A percentile compares a stretch with the other conserved stretches of the same genome.
Conservation (phyloP, 768 basidiomycete species). For the Cystofilobasidium capitatum region DNA sequence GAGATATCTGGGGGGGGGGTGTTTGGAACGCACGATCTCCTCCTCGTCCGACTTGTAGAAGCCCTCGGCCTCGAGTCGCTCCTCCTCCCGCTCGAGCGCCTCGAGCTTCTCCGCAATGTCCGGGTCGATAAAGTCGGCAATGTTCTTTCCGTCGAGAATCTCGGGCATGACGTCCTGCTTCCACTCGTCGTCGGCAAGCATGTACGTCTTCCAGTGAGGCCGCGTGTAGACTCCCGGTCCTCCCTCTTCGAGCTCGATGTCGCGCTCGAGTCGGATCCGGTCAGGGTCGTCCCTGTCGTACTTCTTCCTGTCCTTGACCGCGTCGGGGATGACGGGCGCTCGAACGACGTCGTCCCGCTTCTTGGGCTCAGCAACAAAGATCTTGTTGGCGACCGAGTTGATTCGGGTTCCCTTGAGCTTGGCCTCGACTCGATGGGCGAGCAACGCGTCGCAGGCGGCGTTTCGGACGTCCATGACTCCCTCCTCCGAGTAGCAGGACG, state of each 20-base stretch:
- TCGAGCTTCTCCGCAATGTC: slow-evolving; percentile 96
- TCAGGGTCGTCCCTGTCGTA: slow-evolving; percentile 81
- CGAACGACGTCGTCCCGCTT: slow-evolving; percentile 81
- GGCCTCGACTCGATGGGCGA: slow-evolving; percentile 84
- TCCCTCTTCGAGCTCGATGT: slow-evolving; percentile 75
- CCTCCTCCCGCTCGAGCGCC: slow-evolving; percentile 93
- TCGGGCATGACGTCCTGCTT: slow-evolving; percentile 97
- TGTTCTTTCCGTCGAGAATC: slow-evolving; percentile 95
- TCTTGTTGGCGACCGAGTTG: slow-evolving; percentile 83
- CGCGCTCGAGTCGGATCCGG: slow-evolving; percentile 61
- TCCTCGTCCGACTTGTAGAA: slow-evolving; percentile 80
- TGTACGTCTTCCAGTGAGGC: slow-evolving; percentile 58
- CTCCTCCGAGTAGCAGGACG: slow-evolving; percentile 92
- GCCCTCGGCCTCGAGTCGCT: slow-evolving; percentile 82
- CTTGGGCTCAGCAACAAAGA: slow-evolving; percentile 88
- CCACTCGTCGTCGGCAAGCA: slow-evolving; percentile 83
- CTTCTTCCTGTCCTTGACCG: slow-evolving; percentile 61
- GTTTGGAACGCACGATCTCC: slow-evolving; percentile 54
- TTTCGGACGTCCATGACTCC: slow-evolving; percentile 96
- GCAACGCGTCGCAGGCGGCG: slow-evolving; percentile 85
- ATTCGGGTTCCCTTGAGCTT: slow-evolving; percentile 92
- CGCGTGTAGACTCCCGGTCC: slow-evolving; percentile 80
- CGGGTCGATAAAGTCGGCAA: slow-evolving; percentile 96
- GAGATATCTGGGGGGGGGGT: not conserved
- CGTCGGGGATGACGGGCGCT: slow-evolving; percentile 79